phyloP scores from a whole-genome alignment of 768 basidiomycete genomes.

The Mycena indigotica region DNA sequence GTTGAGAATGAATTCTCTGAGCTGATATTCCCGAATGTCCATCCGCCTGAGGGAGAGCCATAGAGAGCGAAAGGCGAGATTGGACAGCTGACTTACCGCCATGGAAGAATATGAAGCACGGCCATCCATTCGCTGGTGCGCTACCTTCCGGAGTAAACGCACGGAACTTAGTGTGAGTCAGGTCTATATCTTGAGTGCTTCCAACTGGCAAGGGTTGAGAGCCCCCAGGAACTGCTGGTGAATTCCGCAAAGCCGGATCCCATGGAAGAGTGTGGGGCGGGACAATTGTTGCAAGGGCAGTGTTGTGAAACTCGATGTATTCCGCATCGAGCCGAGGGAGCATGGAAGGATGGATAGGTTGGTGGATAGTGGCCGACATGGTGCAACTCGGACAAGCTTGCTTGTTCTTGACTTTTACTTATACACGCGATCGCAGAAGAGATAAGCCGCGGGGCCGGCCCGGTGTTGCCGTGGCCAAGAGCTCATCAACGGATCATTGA shows the following conservation, averaged over 20 bases:
- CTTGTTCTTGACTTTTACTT: neutral
- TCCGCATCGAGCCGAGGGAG: slow-evolving; percentile 62
- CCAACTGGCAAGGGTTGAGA: slow-evolving; percentile 60
- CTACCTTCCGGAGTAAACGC: slow-evolving; percentile 63
- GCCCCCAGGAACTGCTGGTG: slow-evolving; percentile 55
- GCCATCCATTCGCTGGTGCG: slow-evolving; percentile 62
- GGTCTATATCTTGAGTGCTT: slow-evolving; percentile 50
- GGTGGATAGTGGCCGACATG: slow-evolving; percentile 25
- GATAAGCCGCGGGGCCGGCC: neutral
- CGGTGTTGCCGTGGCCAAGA: neutral
- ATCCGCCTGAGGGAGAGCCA: slow-evolving; percentile 54
- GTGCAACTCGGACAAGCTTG: neutral
- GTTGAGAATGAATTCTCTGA: slow-evolving; percentile 65
- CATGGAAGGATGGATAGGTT: slow-evolving; percentile 67
- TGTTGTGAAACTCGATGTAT: slow-evolving; percentile 65
- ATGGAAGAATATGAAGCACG: slow-evolving; percentile 73
- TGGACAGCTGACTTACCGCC: slow-evolving; percentile 49
- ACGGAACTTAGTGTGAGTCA: slow-evolving; percentile 57
- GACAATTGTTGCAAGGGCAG: slow-evolving; percentile 44
- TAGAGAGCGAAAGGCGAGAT: neutral
- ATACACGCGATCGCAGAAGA: neutral
- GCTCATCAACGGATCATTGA: too few species aligned
- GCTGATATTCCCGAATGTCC: slow-evolving; percentile 70
- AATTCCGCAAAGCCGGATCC: slow-evolving; percentile 58
- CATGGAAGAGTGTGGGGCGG: slow-evolving; percentile 63